A percentile compares a stretch with the other conserved stretches of the same genome.
These are phyloP conservation scores for Ophiostoma quercus DNA, from an alignment of 2,329 filamentous ascomycete genomes.

Conservation along the genomic window DNA sequence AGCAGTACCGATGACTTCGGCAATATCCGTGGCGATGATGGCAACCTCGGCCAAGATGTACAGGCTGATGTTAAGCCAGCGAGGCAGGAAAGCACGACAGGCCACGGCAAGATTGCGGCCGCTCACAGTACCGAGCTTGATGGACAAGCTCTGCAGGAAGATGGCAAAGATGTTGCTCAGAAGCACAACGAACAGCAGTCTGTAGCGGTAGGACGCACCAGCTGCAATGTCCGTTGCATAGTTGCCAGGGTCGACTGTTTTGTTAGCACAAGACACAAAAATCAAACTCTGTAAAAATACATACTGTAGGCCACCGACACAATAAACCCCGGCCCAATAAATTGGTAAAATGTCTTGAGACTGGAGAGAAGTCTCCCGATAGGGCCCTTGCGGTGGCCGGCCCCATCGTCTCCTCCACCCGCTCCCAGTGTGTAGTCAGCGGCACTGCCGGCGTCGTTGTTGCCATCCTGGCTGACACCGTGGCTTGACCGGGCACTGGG, in stretches of 20 bases:
- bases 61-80: conserved; percentile 58
- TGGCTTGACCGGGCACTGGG: conserved; percentile 12
- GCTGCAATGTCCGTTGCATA: conserved; percentile 64
- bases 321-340: conserved; percentile 62
- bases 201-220: conserved; percentile 60
- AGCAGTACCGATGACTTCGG: conserved; percentile 66
- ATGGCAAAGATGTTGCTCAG: conserved; percentile 67
- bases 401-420: conserved; percentile 17
- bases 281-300: not conserved
- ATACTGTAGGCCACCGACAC: conserved; percentile 51
- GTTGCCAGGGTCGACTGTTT: conserved; percentile 54
- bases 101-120: conserved; percentile 63
- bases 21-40: conserved; percentile 67
- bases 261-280: conserved; percentile 30
- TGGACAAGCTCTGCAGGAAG: conserved; percentile 61
- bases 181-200: conserved; percentile 62
- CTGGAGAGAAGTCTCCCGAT: conserved; percentile 42
- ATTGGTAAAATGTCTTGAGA: conserved; percentile 41
- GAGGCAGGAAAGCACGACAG: conserved; percentile 59
- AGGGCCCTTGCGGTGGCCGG: conserved; percentile 4
- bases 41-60: conserved; percentile 59
- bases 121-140: conserved; percentile 65
- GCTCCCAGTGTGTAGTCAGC: not conserved
- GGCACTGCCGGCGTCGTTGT: conserved; percentile 1
- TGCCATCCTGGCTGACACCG: conserved; percentile 11